phyloP scores from a whole-genome alignment of 495 filamentous ascomycete genomes.

The Podospora australis region DNA sequence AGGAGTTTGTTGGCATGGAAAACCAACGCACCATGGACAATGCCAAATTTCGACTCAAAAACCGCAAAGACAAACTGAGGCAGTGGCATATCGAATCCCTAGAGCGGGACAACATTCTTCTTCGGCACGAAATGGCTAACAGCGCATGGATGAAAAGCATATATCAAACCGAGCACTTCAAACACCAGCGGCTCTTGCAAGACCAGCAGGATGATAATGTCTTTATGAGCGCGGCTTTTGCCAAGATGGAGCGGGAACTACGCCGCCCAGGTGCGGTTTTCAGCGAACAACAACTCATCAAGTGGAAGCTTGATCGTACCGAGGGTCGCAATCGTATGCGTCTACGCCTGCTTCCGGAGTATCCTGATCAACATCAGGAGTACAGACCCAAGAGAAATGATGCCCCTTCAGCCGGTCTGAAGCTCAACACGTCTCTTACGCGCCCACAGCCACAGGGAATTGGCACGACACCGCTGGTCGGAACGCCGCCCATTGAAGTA shows the following conservation, averaged over 20 bases:
- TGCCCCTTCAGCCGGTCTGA: constrained; percentile 25
- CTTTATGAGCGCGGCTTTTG: constrained; percentile 67
- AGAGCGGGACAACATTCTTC: constrained; percentile 60
- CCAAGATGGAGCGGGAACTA: constrained; percentile 66
- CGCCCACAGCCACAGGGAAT: constrained; percentile 7
- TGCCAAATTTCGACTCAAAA: constrained; percentile 57
- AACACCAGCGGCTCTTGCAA: constrained; percentile 78
- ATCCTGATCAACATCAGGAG: constrained; percentile 57
- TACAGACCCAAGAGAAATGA: constrained; percentile 79
- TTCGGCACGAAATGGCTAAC: constrained; percentile 75
- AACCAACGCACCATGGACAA: constrained; percentile 70
- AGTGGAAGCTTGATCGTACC: constrained; percentile 90
- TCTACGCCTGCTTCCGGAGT: constrained; percentile 73
- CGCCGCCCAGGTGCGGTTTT: constrained; percentile 72
- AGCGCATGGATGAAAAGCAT: constrained; percentile 92
- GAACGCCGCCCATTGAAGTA: constrained; percentile 9
- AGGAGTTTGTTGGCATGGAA: constrained; percentile 71
- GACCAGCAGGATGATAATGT: constrained; percentile 83
- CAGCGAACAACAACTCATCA: constrained; percentile 54
- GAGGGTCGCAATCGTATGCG: constrained; percentile 96
- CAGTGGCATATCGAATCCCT: constrained; percentile 66
- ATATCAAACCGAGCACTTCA: constrained; percentile 82
- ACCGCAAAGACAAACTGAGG: constrained; percentile 74
- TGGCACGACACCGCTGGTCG: constrained; percentile 11
- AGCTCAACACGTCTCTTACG: constrained; percentile 36